Evolutionary conservation across 495 filamentous ascomycete genomes (phyloP).

Genomic region (Zalerion maritima): DNA sequence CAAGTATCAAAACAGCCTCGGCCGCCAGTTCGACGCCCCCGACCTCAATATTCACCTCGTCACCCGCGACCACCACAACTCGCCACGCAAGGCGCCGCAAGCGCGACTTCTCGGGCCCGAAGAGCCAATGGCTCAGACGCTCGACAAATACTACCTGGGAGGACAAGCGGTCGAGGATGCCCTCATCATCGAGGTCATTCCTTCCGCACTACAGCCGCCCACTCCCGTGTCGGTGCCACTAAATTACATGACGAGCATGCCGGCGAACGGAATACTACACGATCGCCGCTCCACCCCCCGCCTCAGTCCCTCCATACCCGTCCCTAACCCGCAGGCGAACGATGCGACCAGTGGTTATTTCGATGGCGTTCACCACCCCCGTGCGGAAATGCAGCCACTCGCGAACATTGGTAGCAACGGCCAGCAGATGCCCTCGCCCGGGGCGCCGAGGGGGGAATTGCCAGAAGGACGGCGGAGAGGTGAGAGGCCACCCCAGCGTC

Average conservation of each 20-base stretch:
- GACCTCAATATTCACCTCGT: constrained; percentile 77
- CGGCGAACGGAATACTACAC: constrained; percentile 83
- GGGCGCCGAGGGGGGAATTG: too few relatives aligned
- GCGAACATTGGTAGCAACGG: too few relatives aligned
- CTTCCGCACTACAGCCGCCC: constrained; percentile 29
- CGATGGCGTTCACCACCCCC: too few relatives aligned
- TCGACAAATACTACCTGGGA: constrained; percentile 78
- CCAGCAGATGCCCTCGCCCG: too few relatives aligned
- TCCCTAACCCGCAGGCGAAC: constrained; percentile 13
- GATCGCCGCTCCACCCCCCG: constrained; percentile 45
- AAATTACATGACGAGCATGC: constrained; percentile 53
- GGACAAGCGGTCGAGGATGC: constrained; percentile 87
- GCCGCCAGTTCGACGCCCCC: constrained; percentile 74
- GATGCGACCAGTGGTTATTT: too few relatives aligned
- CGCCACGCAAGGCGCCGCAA: constrained; percentile 26
- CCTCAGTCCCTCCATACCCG: constrained; percentile 23
- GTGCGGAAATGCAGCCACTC: too few relatives aligned
- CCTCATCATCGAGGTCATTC: constrained; percentile 59
- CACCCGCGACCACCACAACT: constrained; percentile 65
- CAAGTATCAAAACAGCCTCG: constrained; percentile 89
- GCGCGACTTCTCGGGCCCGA: constrained; percentile 73
- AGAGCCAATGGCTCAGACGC: constrained; percentile 59
- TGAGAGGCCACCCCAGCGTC: too few relatives aligned
- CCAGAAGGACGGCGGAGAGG: too few relatives aligned
- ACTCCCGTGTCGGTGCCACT: too few relatives aligned